Evolutionary conservation across 805 yeast species (phyloP).

Genomic region (Myxozyma nipponensis): DNA sequence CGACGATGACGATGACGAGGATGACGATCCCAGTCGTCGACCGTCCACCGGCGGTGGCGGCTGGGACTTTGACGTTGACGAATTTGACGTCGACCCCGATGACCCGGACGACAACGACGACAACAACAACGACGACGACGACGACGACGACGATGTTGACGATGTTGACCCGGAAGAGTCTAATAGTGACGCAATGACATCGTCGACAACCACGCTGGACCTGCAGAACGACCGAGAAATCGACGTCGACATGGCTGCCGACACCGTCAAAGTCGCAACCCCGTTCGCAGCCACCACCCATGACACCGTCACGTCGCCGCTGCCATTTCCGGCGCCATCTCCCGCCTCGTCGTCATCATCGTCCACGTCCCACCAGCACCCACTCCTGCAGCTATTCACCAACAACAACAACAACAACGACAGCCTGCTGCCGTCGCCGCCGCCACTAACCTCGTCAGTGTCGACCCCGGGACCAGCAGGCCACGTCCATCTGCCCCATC

Average conservation of each 20-base stretch:
- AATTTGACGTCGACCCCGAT: neutral
- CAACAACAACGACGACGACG: neutral
- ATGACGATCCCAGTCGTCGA: conserved; percentile 35
- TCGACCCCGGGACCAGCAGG: conserved; percentile 41
- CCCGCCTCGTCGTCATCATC: neutral
- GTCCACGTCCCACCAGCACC: neutral
- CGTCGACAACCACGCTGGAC: neutral
- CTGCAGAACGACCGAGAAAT: neutral
- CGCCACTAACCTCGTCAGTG: conserved; percentile 45
- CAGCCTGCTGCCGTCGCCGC: conserved; percentile 28
- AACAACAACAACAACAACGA: conserved; percentile 4
- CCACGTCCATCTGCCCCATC: conserved; percentile 18
- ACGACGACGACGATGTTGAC: neutral
- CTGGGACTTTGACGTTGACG: conserved; percentile 26
- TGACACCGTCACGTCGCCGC: neutral
- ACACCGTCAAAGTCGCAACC: conserved; percentile 2
- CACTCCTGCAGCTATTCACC: conserved; percentile 7
- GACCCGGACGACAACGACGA: neutral
- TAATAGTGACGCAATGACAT: neutral
- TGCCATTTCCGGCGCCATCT: no score
- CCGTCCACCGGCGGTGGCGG: conserved; percentile 2
- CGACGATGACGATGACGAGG: conserved; percentile 29
- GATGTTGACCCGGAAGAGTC: no score
- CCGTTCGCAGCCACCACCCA: neutral
- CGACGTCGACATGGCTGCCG: neutral